A percentile compares a stretch with the other conserved stretches of the same genome.
Conservation (phyloP, 1,139 yeast genomes). For the Kodamaea alishanica region DNA sequence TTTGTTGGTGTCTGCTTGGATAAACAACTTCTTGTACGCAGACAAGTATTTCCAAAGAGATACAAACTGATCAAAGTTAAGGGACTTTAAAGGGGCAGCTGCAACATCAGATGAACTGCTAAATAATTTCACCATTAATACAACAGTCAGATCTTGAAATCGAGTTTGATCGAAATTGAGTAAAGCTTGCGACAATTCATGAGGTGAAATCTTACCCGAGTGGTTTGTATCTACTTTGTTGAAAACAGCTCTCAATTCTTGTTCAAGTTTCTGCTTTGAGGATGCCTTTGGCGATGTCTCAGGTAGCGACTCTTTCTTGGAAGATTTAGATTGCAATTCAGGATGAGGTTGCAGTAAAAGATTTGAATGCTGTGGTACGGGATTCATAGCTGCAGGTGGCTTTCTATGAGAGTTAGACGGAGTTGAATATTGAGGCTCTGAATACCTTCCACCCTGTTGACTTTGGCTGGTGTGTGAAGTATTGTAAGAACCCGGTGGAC, state of each 20-base stretch:
- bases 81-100: constrained; percentile 31
- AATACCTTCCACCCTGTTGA: background rate
- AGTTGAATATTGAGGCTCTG: constrained; percentile 3
- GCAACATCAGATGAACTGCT: constrained; percentile 39
- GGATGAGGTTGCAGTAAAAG: constrained; percentile 1
- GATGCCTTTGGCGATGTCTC: constrained; percentile 12
- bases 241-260: constrained; percentile 51
- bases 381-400: constrained; percentile 12
- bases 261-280: constrained; percentile 40
- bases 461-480: constrained; percentile 1
- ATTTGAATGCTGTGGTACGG: constrained; percentile 4
- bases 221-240: constrained; percentile 53
- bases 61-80: constrained; percentile 64
- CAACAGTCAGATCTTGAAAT: constrained; percentile 60
- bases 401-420: constrained; percentile 12
- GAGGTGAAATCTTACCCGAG: constrained; percentile 55
- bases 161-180: constrained; percentile 63
- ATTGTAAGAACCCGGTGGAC: constrained; percentile 1
- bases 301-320: constrained; percentile 4
- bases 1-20: constrained; percentile 58
- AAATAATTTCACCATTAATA: constrained; percentile 64
- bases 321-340: background rate
- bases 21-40: constrained; percentile 68
- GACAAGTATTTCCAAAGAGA: constrained; percentile 69
- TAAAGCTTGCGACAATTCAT: constrained; percentile 60